phyloP scores from a whole-genome alignment of 352 stramenopile genomes.

The Phytophthora fragariae region DNA sequence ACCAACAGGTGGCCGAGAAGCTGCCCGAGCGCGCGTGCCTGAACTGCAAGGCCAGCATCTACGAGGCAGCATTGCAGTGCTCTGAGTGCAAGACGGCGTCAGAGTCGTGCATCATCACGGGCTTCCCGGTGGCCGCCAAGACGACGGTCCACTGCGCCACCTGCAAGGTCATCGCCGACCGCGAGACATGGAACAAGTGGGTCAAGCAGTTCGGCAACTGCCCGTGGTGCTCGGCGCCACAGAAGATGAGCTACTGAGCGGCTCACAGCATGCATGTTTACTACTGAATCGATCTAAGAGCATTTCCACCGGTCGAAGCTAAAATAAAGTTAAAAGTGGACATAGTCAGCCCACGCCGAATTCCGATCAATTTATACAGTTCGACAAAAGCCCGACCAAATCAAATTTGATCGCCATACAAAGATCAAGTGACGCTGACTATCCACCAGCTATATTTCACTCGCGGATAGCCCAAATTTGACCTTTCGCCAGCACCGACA shows the following conservation, averaged over 20 bases:
- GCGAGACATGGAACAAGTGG: conserved; percentile 92
- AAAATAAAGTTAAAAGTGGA: too few species aligned
- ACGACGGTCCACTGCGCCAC: conserved; percentile 90
- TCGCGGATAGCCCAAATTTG: too few species aligned
- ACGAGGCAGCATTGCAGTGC: conserved; percentile 85
- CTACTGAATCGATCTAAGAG: neutral
- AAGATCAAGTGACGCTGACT: too few species aligned
- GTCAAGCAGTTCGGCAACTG: conserved; percentile 88
- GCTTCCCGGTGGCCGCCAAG: conserved; percentile 89
- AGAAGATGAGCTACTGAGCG: conserved; percentile 87
- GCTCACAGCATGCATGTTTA: too few species aligned
- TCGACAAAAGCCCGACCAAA: too few species aligned
- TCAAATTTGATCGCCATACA: too few species aligned
- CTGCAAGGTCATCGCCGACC: conserved; percentile 87
- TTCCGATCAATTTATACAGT: too few species aligned
- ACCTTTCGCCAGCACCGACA: too few species aligned
- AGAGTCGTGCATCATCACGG: conserved; percentile 92
- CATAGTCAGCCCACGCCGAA: too few species aligned
- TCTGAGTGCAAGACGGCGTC: conserved; percentile 78
- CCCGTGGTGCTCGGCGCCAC: conserved; percentile 79
- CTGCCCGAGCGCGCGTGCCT: conserved; percentile 77
- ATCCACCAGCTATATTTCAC: too few species aligned
- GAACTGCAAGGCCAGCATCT: conserved; percentile 87
- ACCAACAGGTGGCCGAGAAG: conserved; percentile 94
- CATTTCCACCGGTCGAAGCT: too few species aligned